Evolutionary conservation across 805 yeast genomes (phyloP).

Genomic region (Starmera amethionina): DNA sequence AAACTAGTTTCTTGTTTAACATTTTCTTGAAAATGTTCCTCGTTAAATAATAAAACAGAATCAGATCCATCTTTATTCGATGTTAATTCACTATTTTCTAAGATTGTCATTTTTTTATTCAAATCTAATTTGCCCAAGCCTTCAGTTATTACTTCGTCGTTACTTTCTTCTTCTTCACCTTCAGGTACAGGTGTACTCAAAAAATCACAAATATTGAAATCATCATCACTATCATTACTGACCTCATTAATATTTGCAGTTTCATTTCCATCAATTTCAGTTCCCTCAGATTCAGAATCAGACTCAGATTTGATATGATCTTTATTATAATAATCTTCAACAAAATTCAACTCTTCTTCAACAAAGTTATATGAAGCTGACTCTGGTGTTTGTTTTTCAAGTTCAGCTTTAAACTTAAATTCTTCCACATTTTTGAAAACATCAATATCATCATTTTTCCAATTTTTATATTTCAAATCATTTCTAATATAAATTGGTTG

Average conservation of each 20-base stretch:
- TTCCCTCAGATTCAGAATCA: not conserved
- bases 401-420: slow-evolving; percentile 8
- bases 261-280: not conserved
- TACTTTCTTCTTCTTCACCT: too few species aligned
- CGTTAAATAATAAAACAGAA: slow-evolving; percentile 14
- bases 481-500: slow-evolving; percentile 53
- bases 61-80: slow-evolving; percentile 10
- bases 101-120: too few species aligned
- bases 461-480: slow-evolving; percentile 44
- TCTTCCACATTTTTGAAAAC: slow-evolving; percentile 29
- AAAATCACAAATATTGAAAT: not conserved
- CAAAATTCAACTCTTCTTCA: not conserved
- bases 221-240: slow-evolving; percentile 5
- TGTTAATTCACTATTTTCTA: not conserved
- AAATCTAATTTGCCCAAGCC: too few species aligned
- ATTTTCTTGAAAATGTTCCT: slow-evolving; percentile 14
- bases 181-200: too few species aligned
- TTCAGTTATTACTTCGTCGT: too few species aligned
- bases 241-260: not conserved
- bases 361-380: not conserved
- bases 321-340: slow-evolving; percentile 8
- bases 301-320: not conserved
- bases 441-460: slow-evolving; percentile 22
- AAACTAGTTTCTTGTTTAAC: not conserved
- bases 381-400: not conserved